Conservation (phyloP, 495 filamentous ascomycete species). For the Podospora australis region DNA sequence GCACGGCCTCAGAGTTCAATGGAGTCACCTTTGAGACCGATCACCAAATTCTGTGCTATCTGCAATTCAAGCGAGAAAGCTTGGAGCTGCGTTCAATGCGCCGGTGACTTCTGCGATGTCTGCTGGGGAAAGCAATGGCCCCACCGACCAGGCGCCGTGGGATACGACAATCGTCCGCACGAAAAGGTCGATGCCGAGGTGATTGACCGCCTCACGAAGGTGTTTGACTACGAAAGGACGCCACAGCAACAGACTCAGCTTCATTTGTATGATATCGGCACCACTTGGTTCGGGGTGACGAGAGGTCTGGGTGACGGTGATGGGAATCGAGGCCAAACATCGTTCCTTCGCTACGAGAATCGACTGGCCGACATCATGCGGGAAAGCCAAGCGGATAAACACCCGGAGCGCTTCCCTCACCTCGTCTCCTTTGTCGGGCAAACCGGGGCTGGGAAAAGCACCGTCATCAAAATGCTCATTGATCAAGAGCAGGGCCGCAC, state of each 20-base stretch:
- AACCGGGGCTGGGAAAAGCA: constrained; percentile 54
- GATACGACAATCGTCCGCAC: constrained; percentile 11
- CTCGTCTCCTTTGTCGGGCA: constrained; percentile 46
- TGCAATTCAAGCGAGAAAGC: neutral
- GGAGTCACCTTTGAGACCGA: too few relatives aligned
- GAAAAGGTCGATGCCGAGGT: constrained; percentile 27
- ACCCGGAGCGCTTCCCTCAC: constrained; percentile 32
- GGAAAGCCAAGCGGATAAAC: constrained; percentile 24
- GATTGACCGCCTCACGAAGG: constrained; percentile 21
- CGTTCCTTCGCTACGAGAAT: constrained; percentile 34
- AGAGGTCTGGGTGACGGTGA: constrained; percentile 23
- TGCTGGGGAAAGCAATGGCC: constrained; percentile 9
- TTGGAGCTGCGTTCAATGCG: constrained; percentile 12
- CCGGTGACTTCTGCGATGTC: constrained; percentile 4
- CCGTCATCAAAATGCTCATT: constrained; percentile 50
- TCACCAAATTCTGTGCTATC: neutral
- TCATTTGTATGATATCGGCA: constrained; percentile 35
- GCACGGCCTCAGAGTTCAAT: too few relatives aligned
- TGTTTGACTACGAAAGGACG: constrained; percentile 20
- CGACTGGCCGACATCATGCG: constrained; percentile 37
- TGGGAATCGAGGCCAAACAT: neutral
- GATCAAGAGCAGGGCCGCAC: constrained; percentile 21
- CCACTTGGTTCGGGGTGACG: constrained; percentile 44
- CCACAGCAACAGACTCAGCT: constrained; percentile 25
- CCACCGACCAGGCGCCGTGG: constrained; percentile 11